phyloP scores from a whole-genome alignment of 2,329 filamentous ascomycete genomes.

The Sphaerulina populicola region DNA sequence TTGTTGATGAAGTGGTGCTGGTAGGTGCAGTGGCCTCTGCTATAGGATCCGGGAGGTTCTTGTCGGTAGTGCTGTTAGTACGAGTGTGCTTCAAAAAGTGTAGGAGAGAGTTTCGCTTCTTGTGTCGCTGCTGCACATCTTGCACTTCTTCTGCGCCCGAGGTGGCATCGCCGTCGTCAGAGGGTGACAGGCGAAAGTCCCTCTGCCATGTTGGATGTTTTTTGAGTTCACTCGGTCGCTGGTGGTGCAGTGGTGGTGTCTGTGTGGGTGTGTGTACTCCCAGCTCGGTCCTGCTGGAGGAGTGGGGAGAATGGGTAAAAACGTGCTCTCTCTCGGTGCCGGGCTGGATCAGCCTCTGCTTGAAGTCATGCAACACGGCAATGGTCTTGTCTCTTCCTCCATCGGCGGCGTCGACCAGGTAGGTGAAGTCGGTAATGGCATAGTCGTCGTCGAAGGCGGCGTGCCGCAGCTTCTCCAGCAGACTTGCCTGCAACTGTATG shows the following conservation, averaged over 20 bases:
- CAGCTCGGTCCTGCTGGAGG: slow-evolving; percentile 15
- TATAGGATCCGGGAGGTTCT: slow-evolving; percentile 9
- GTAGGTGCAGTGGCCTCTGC: slow-evolving; percentile 11
- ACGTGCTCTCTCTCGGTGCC: slow-evolving; percentile 1
- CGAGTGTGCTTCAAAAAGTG: slow-evolving; percentile 25
- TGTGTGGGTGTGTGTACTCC: slow-evolving; percentile 4
- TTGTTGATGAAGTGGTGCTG: slow-evolving; percentile 2
- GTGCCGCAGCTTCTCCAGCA: slow-evolving; percentile 29
- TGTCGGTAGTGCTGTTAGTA: slow-evolving; percentile 18
- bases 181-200: slow-evolving; percentile 18
- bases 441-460: slow-evolving; percentile 27
- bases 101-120: slow-evolving; percentile 25
- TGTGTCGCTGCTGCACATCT: slow-evolving; percentile 8
- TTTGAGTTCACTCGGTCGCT: slow-evolving; percentile 2
- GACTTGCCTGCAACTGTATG: slow-evolving; percentile 26
- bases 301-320: slow-evolving; percentile 13
- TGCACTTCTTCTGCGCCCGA: slow-evolving; percentile 23
- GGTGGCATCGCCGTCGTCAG: slow-evolving; percentile 23
- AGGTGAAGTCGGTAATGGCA: slow-evolving; percentile 25
- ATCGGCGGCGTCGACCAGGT: slow-evolving; percentile 29
- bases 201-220: slow-evolving; percentile 20
- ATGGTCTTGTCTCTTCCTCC: slow-evolving; percentile 28
- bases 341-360: slow-evolving; percentile 25
- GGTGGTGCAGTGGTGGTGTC: not conserved
- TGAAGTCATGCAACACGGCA: slow-evolving; percentile 25